Percentiles rank a stretch among this genome's conserved stretches.
phyloP scores from a whole-genome alignment of 768 basidiomycete species.

The Boletus rubescentipes region DNA sequence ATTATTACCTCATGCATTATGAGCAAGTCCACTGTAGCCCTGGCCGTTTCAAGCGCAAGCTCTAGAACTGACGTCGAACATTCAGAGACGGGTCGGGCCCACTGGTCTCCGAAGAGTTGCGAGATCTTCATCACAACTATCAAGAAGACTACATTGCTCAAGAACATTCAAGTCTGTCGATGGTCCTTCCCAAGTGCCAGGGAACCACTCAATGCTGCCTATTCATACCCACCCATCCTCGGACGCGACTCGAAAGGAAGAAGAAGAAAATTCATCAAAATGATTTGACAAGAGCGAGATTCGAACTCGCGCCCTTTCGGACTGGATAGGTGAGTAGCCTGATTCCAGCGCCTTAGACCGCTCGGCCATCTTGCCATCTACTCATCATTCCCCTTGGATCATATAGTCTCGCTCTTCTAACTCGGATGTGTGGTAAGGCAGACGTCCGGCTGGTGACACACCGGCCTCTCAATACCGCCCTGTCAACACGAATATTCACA shows the following conservation, averaged over 20 bases:
- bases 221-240: too few relatives aligned
- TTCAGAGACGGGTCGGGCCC: not conserved
- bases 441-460: too few relatives aligned
- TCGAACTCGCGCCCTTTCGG: constrained; percentile 38
- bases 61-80: not conserved
- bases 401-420: not conserved
- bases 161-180: not conserved
- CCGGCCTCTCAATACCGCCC: too few relatives aligned
- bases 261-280: constrained; percentile 7
- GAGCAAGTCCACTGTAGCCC: too few relatives aligned
- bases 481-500: too few relatives aligned
- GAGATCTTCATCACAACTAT: too few relatives aligned
- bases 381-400: not conserved
- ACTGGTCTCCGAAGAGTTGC: not conserved
- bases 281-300: constrained; percentile 35
- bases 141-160: too few relatives aligned
- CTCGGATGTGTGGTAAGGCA: too few relatives aligned
- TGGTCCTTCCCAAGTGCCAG: too few relatives aligned
- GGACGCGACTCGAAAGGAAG: too few relatives aligned
- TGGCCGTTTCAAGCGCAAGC: not conserved
- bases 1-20: too few relatives aligned
- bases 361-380: constrained; percentile 51
- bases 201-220: too few relatives aligned
- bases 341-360: constrained; percentile 62
- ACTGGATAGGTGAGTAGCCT: constrained; percentile 32